Percentiles rank a stretch among this genome's conserved stretches.
Evolutionary conservation across 2,329 filamentous ascomycete genomes (phyloP).

Genomic region (Myrmaecium sp.): DNA sequence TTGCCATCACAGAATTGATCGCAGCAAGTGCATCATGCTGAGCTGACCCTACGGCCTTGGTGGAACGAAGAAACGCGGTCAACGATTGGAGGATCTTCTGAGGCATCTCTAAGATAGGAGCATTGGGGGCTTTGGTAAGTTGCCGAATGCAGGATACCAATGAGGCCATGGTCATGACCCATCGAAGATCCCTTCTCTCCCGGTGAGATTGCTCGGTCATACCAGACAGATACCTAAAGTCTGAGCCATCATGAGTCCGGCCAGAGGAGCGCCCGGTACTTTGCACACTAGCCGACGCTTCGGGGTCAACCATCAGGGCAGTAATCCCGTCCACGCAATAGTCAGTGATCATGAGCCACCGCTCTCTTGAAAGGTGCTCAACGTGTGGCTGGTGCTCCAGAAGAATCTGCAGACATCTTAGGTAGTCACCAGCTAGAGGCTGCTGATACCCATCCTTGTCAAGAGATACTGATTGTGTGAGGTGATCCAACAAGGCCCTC

Average conservation of each 20-base stretch:
- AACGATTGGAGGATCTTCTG: conserved; percentile 39
- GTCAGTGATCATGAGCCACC: conserved; percentile 52
- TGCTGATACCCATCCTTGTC: conserved; percentile 46
- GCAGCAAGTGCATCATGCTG: conserved; percentile 60
- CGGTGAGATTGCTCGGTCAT: too few relatives aligned
- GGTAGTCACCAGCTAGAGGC: conserved; percentile 58
- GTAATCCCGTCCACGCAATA: conserved; percentile 53
- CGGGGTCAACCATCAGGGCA: conserved; percentile 11
- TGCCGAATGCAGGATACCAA: conserved; percentile 47
- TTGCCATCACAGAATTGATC: conserved; percentile 53
- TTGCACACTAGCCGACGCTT: conserved; percentile 13
- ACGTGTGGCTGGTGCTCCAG: conserved; percentile 60
- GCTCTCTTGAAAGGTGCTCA: conserved; percentile 53
- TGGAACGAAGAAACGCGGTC: conserved; percentile 44
- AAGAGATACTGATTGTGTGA: conserved; percentile 54
- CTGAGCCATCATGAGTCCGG: too few relatives aligned
- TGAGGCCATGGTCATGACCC: conserved; percentile 17
- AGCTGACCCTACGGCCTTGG: conserved; percentile 41
- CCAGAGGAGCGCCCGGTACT: conserved; percentile 12
- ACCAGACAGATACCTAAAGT: neutral
- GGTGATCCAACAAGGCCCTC: conserved; percentile 63
- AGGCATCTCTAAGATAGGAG: conserved; percentile 42
- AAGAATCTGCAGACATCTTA: conserved; percentile 55
- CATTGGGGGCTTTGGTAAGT: conserved; percentile 49
- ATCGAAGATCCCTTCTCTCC: too few relatives aligned